Base-by-base conservation (phyloP, 2,329 filamentous ascomycete species). In the Phyllosticta capitalensis region DNA sequence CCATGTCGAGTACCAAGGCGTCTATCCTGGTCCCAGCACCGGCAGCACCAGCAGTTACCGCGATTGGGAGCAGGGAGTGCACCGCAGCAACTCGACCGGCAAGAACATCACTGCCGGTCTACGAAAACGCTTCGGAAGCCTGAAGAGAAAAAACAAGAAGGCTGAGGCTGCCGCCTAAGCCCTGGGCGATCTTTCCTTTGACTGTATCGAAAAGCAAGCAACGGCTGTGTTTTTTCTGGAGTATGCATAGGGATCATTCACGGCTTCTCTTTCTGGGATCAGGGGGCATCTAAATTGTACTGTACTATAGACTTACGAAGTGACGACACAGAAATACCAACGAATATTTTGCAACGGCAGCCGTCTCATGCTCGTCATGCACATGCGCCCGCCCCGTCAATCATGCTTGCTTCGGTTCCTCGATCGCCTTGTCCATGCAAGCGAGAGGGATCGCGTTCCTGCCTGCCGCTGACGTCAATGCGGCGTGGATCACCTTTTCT, bases 71-170 rank as follows among this genome's bases (percentile, higher is more conserved):
- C 68, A 69, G 21, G 64, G 61, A 20, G n/a, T 71, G 45, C 67
- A 67, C 26, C 65, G 69, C 24, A 70, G 68, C 61, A 71, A 71
- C 57, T 68, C 73, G 20, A 74, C 69, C 17, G 71, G 73, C 53
- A 73, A 69, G 45, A 68, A 67, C 28, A 62, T 71, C 54, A 68
- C 70, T 21, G 70, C 69, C 19, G 69, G 73, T 5, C 59, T 79
- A 61, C 79, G 77, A 73, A 78, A 74, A 71, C 70, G 77, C 22
- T 72, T 79, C 53, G 76, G 76, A 52, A 78, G 75, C 65, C 65
- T 79, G 55, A 72, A 75, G 61, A 73, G 71, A 61, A 72, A 67
- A 65, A 66, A 66, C 53, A 60, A 56, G 28, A 59, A 60, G 33
- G 38, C 38, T n/a, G 38, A 45, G 17, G 14, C 38, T 19, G 38